Evolutionary conservation across 2,329 filamentous ascomycete species (phyloP).

Genomic region (Aspergillus felis): DNA sequence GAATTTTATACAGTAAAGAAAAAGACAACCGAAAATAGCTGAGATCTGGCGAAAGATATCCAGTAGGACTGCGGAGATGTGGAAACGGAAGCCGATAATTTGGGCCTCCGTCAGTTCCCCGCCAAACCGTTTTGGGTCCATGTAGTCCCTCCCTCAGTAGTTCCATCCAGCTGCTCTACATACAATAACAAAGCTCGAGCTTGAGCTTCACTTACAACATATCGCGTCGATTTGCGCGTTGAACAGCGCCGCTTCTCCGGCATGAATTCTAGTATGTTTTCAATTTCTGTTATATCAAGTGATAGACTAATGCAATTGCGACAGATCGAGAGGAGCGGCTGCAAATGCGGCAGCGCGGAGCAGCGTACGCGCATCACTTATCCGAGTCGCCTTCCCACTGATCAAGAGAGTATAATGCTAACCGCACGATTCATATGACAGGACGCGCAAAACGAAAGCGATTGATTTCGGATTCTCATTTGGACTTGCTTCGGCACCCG

Average conservation of each 20-base stretch:
- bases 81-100: constrained; percentile 7
- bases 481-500: constrained; percentile 25
- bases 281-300: background rate
- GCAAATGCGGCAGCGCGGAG: constrained; percentile 56
- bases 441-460: constrained; percentile 45
- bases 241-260: constrained; percentile 26
- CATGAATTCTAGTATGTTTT: constrained; percentile 38
- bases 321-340: constrained; percentile 52
- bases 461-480: constrained; percentile 51
- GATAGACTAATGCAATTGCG: constrained; percentile 7
- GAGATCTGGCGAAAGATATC: background rate
- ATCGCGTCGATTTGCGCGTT: constrained; percentile 28
- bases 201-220: background rate
- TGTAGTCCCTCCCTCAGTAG: constrained; percentile 5
- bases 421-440: constrained; percentile 22
- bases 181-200: background rate
- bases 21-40: background rate
- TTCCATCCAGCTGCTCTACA: constrained; percentile 1
- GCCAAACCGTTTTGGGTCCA: constrained; percentile 20
- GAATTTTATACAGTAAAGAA: background rate
- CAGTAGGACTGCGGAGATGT: constrained; percentile 4
- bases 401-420: constrained; percentile 18
- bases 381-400: constrained; percentile 19
- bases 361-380: constrained; percentile 45
- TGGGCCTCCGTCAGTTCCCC: constrained; percentile 7